Conservation (phyloP, 2,329 filamentous ascomycete genomes). For the Penicillium sp. region DNA sequence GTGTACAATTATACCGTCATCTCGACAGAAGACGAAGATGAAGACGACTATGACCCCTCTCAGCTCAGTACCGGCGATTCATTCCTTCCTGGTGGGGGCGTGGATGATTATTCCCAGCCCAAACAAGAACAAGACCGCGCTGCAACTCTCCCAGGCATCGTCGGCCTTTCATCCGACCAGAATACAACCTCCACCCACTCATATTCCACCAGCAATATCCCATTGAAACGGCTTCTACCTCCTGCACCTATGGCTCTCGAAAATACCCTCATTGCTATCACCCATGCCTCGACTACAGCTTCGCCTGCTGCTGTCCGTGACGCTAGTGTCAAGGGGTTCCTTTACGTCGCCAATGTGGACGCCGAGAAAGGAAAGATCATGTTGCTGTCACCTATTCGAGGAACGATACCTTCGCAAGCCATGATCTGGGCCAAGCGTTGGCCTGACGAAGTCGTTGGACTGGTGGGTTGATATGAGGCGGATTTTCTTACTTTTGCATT, state of each 20-base stretch:
- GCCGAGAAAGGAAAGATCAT: slow-evolving; percentile 77
- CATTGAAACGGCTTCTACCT: slow-evolving; percentile 63
- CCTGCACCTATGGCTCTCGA: slow-evolving; percentile 62
- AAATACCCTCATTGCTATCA: slow-evolving; percentile 81
- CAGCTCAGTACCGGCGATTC: slow-evolving; percentile 32
- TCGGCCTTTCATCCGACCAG: slow-evolving; percentile 17
- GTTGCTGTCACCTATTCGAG: slow-evolving; percentile 79
- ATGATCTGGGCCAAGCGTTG: slow-evolving; percentile 76
- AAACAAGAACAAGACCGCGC: slow-evolving; percentile 19
- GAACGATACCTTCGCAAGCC: slow-evolving; percentile 74
- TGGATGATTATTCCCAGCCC: slow-evolving; percentile 19
- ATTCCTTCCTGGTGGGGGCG: slow-evolving; percentile 36
- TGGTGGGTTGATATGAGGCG: slow-evolving; percentile 42
- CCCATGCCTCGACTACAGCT: slow-evolving; percentile 72
- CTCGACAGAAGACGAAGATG: slow-evolving; percentile 52
- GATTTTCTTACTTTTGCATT: background rate
- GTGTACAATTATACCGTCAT: slow-evolving; percentile 70
- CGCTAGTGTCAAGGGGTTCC: slow-evolving; percentile 84
- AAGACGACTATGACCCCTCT: slow-evolving; percentile 47
- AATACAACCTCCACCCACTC: slow-evolving; percentile 17
- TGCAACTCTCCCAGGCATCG: slow-evolving; percentile 25
- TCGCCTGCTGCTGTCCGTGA: slow-evolving; percentile 71
- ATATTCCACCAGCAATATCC: slow-evolving; percentile 23
- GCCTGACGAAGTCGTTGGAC: slow-evolving; percentile 80
- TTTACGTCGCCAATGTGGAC: slow-evolving; percentile 91